Evolutionary conservation across 2,329 filamentous ascomycete genomes (phyloP).

Genomic region (Aspergillus spinulosporus): DNA sequence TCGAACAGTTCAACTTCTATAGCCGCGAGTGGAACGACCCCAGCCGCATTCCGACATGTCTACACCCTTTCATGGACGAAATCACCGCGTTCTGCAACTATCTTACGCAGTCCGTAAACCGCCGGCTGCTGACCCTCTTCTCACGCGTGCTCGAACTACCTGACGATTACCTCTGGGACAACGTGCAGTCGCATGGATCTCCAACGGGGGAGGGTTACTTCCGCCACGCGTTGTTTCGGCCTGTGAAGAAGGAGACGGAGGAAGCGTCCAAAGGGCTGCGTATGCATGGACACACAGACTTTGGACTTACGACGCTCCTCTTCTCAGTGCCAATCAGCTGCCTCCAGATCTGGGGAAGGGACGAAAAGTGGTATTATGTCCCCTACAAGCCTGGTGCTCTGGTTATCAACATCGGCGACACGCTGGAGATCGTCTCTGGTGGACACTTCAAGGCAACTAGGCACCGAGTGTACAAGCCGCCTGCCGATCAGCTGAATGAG

Average conservation of each 20-base stretch:
- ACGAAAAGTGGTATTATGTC: conserved; percentile 51
- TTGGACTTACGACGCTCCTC: conserved; percentile 49
- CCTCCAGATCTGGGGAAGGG: conserved; percentile 49
- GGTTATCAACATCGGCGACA: conserved; percentile 53
- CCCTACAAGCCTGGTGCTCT: conserved; percentile 46
- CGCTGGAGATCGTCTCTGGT: conserved; percentile 48
- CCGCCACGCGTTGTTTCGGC: conserved; percentile 49
- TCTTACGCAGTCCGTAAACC: conserved; percentile 51
- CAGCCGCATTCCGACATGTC: conserved; percentile 45
- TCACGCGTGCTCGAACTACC: conserved; percentile 49
- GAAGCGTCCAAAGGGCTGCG: conserved; percentile 40
- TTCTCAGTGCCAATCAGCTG: conserved; percentile 52
- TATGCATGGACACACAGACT: conserved; percentile 53
- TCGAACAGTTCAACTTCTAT: conserved; percentile 59
- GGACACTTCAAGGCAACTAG: conserved; percentile 51
- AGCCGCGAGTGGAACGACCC: conserved; percentile 47
- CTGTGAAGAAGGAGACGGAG: conserved; percentile 35
- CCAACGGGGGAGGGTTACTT: conserved; percentile 50
- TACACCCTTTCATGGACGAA: conserved; percentile 54
- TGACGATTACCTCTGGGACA: conserved; percentile 48
- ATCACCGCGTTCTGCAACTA: conserved; percentile 51
- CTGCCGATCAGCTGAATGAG: conserved; percentile 37
- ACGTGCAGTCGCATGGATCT: conserved; percentile 47
- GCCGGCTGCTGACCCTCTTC: conserved; percentile 44
- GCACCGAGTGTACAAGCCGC: conserved; percentile 47